Base-by-base conservation (phyloP, 495 filamentous ascomycete species). In the Hypoxylon cercidicola region DNA sequence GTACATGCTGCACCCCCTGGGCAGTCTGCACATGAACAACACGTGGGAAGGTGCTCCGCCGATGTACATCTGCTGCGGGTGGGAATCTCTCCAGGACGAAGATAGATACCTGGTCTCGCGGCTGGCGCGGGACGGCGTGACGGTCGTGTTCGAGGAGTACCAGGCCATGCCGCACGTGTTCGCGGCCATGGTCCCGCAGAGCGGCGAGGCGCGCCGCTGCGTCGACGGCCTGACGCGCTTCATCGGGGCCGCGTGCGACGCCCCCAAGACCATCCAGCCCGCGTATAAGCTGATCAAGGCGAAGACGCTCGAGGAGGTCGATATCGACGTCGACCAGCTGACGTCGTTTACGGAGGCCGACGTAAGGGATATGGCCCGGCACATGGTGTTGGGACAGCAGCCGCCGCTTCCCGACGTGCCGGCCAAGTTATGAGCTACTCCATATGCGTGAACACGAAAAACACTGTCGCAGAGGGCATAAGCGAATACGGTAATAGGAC, bases 121-220 rank as follows among this genome's bases (percentile, higher is more conserved):
- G 32, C 78, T 91, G 2, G 79, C 83, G 25, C 65, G 70, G 6
- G 86, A 88, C 12, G 88, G 89, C 11, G 90, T 90, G 0, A 64
- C 73, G 0, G 85, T 97, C 4, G 77, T 85, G 30, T 89, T 87
- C 37, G 87, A 93, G 68, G 83, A 92, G 74, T 96, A 87, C 66
- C 90, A 94, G 74, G 89, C 87, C 1, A 96, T 97, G 92, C 93
- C 93, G 43, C 94, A 98, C 71, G 91, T 89, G 59, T 96, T 96
- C 72, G 87, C 81, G 0, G 66, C 88, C 62, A 47, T 96, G 0
- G 75, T 97, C 56, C 74, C 79, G n/a, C 71, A 68, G n/a, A 66
- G 84, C 0, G 52, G 75, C 0, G 83, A 78, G 5, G 69, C 81
- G 1, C 75, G 74, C 55, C 73, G 79, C 44, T 89, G 85, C 66